Evolutionary conservation across 169 alveolate genomes (phyloP).

Genomic region (Eimeria brunetti): DNA sequence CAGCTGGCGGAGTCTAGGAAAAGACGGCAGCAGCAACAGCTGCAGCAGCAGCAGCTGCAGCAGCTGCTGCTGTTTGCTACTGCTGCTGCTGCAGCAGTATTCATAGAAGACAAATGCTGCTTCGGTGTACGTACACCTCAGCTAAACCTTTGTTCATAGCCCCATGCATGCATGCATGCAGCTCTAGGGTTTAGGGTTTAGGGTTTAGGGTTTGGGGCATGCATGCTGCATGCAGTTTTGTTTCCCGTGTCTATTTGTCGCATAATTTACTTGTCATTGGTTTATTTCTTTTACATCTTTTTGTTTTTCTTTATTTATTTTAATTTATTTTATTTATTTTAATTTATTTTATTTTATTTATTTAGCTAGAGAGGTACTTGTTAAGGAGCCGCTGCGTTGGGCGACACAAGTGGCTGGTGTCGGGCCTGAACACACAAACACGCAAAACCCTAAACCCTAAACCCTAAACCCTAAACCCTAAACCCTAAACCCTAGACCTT

Average conservation of each 20-base stretch:
- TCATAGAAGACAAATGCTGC: background rate
- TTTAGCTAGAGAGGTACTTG: background rate
- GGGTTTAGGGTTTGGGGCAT: no score
- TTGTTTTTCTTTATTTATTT: background rate
- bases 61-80: background rate
- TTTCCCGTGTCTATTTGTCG: no score
- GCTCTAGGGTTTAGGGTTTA: background rate
- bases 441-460: constrained; percentile 26
- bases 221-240: background rate
- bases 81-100: background rate
- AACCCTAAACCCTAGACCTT: constrained; percentile 37
- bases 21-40: background rate
- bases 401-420: constrained; percentile 23
- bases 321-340: background rate
- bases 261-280: no score
- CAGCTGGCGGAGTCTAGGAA: background rate
- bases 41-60: background rate
- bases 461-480: constrained; percentile 48
- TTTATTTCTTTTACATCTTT: background rate
- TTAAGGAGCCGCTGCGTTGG: constrained; percentile 33
- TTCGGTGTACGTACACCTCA: constrained; percentile 34
- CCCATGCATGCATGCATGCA: constrained; percentile 17
- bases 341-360: background rate
- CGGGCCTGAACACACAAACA: constrained; percentile 13
- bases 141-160: background rate